These are phyloP conservation scores for Tephrocybe sp. DNA, from an alignment of 768 basidiomycete species.

Conservation along the genomic window DNA sequence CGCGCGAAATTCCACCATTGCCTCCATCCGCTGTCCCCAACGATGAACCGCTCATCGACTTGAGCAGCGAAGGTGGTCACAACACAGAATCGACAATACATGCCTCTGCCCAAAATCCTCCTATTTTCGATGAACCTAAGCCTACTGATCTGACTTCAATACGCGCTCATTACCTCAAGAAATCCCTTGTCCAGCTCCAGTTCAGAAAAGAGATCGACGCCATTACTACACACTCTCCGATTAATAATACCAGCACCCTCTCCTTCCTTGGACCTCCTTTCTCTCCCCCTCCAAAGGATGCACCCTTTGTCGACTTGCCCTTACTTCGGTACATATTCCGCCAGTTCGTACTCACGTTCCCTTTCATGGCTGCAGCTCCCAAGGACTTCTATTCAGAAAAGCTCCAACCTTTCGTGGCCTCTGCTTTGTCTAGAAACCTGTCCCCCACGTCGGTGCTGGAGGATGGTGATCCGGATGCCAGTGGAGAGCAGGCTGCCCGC, in stretches of 20 bases:
- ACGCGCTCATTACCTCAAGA: conserved; percentile 98
- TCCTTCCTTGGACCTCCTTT: conserved; percentile 92
- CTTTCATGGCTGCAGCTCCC: conserved; percentile 88
- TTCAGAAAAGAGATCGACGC: conserved; percentile 76
- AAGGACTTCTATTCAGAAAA: conserved; percentile 92
- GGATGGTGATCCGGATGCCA: conserved; percentile 37
- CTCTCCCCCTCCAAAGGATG: conserved; percentile 60
- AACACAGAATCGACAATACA: not conserved
- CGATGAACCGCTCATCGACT: conserved; percentile 5
- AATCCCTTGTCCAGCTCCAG: conserved; percentile 87
- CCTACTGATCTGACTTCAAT: conserved; percentile 67
- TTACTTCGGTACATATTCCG: conserved; percentile 89
- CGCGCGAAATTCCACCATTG: conserved; percentile 16
- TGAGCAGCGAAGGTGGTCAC: not conserved
- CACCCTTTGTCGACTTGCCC: conserved; percentile 70
- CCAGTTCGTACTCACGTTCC: conserved; percentile 92
- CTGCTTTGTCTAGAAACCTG: conserved; percentile 79
- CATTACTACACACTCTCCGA: conserved; percentile 52
- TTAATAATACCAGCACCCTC: conserved; percentile 60
- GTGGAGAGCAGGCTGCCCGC: conserved; percentile 54
- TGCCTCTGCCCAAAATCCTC: not conserved
- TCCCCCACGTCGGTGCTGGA: conserved; percentile 61
- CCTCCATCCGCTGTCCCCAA: conserved; percentile 6
- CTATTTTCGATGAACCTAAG: conserved; percentile 1
- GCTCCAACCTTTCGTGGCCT: conserved; percentile 90